These are phyloP conservation scores for Mycena crocata DNA, from an alignment of 768 basidiomycete genomes.

Conservation along the genomic window DNA sequence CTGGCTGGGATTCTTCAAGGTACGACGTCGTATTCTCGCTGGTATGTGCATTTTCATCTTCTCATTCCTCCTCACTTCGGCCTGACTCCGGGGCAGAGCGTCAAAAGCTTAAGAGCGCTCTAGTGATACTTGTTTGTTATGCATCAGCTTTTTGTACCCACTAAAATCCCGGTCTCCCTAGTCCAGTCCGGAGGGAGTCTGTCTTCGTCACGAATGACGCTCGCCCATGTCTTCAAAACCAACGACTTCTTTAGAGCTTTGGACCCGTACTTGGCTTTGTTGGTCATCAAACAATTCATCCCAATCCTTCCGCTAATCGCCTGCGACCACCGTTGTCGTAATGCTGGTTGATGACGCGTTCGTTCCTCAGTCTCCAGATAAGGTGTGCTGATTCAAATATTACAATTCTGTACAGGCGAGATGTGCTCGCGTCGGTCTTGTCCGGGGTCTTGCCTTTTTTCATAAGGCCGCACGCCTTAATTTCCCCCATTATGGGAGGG, in stretches of 20 bases:
- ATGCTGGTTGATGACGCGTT: slow-evolving; percentile 9
- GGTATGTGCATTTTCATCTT: no score
- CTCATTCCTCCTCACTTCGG: no score
- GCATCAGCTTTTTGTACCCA: no score
- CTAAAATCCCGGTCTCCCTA: slow-evolving; percentile 30
- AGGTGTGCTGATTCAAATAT: slow-evolving; percentile 20
- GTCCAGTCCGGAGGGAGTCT: slow-evolving; percentile 30
- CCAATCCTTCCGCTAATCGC: neutral
- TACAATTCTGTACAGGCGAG: slow-evolving; percentile 12
- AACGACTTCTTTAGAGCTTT: slow-evolving; percentile 8
- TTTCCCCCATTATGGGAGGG: neutral
- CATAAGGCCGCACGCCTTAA: slow-evolving; percentile 14
- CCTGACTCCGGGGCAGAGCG: no score
- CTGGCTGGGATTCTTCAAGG: no score
- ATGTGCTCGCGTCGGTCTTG: neutral
- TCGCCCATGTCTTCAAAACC: slow-evolving; percentile 25
- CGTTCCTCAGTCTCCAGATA: slow-evolving; percentile 14
- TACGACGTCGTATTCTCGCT: no score
- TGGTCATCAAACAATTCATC: neutral
- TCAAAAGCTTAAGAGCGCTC: no score
- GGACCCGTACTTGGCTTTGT: slow-evolving; percentile 18
- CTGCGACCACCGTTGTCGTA: slow-evolving; percentile 3
- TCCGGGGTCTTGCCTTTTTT: neutral
- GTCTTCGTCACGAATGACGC: slow-evolving; percentile 7
- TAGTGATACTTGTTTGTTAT: no score